phyloP scores from a whole-genome alignment of 495 filamentous ascomycete genomes.

The Lophiostoma macrostomum region DNA sequence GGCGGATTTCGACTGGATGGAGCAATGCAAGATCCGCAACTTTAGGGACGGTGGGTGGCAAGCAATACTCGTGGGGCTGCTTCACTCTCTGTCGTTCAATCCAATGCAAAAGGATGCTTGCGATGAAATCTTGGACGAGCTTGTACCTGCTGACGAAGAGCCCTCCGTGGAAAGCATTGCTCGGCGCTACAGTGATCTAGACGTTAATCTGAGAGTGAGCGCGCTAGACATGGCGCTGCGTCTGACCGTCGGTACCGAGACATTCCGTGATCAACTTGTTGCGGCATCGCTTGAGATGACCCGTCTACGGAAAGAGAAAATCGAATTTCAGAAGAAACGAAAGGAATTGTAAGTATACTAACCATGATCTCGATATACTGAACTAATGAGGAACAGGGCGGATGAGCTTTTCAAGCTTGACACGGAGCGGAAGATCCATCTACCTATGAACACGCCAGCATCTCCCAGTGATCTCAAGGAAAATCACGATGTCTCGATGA shows the following conservation, averaged over 20 bases:
- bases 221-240: conserved; percentile 84
- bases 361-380: conserved; percentile 9
- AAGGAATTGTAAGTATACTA: conserved; percentile 70
- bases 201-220: conserved; percentile 77
- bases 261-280: conserved; percentile 82
- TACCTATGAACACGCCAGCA: conserved; percentile 68
- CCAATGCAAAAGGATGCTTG: conserved; percentile 66
- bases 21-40: conserved; percentile 75
- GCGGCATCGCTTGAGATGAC: conserved; percentile 92
- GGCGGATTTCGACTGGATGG: conserved; percentile 73
- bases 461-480: conserved; percentile 66
- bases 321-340: conserved; percentile 78
- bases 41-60: conserved; percentile 92
- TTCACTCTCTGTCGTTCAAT: conserved; percentile 78
- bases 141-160: conserved; percentile 72
- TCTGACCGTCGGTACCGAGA: conserved; percentile 80
- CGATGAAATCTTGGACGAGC: conserved; percentile 71
- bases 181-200: conserved; percentile 65
- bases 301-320: conserved; percentile 87
- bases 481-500: conserved; percentile 49
- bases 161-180: conserved; percentile 66
- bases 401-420: conserved; percentile 81
- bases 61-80: conserved; percentile 77
- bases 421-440: conserved; percentile 77
- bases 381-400: conserved; percentile 50